Evolutionary conservation across 768 basidiomycete genomes (phyloP).

Genomic region (Crucibulum laeve): DNA sequence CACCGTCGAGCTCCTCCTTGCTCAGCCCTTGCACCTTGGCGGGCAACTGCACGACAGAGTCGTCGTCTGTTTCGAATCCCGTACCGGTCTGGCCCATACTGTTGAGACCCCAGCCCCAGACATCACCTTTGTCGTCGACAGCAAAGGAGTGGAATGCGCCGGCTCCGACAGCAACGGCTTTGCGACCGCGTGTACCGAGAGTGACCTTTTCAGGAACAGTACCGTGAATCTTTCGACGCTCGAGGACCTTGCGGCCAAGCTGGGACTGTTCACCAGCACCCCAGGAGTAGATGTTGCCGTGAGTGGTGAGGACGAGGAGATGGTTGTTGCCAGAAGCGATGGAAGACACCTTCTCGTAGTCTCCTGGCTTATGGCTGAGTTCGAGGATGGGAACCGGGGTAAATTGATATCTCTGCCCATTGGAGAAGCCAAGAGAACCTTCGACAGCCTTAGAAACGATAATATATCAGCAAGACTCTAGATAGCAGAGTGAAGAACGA

Average conservation of each 20-base stretch:
- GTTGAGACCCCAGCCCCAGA: constrained; percentile 97
- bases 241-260: constrained; percentile 86
- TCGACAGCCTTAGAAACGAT: constrained; percentile 26
- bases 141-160: constrained; percentile 90
- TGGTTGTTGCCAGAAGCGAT: constrained; percentile 87
- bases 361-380: constrained; percentile 56
- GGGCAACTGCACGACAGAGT: constrained; percentile 56
- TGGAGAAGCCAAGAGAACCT: constrained; percentile 82
- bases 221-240: constrained; percentile 84
- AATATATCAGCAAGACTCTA: constrained; percentile 3
- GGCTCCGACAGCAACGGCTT: constrained; percentile 64
- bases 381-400: constrained; percentile 57
- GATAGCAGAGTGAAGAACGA: constrained; percentile 5
- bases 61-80: constrained; percentile 38
- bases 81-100: constrained; percentile 82
- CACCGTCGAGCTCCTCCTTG: constrained; percentile 55
- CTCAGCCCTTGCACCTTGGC: constrained; percentile 60
- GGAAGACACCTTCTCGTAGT: constrained; percentile 66
- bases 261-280: constrained; percentile 90
- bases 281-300: constrained; percentile 85
- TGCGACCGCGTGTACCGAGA: constrained; percentile 61
- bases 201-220: constrained; percentile 84
- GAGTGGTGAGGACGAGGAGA: constrained; percentile 81
- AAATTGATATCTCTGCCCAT: constrained; percentile 63
- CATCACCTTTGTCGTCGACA: constrained; percentile 74